These are phyloP conservation scores for Takashimella koratensis DNA, from an alignment of 1,284 basidiomycete genomes.

Conservation along the genomic window DNA sequence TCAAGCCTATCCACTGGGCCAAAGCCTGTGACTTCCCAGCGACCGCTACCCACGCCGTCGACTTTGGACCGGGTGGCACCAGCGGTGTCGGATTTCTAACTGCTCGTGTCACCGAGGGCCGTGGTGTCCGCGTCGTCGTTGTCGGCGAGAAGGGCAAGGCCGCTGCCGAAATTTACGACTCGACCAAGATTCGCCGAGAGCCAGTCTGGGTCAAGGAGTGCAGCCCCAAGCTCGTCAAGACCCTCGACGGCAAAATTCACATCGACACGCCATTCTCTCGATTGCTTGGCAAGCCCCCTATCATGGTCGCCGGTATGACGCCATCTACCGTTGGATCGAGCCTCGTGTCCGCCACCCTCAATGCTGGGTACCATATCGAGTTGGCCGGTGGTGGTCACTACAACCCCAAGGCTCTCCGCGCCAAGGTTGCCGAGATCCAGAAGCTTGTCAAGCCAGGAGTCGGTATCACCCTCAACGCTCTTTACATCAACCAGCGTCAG, in stretches of 20 bases:
- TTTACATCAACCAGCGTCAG: slow-evolving; percentile 98
- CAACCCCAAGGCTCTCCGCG: slow-evolving; percentile 78
- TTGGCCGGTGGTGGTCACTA: slow-evolving; percentile 98
- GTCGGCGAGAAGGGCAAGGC: slow-evolving; percentile 81
- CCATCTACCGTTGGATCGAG: slow-evolving; percentile 89
- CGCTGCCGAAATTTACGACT: slow-evolving; percentile 76
- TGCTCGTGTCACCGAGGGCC: slow-evolving; percentile 84
- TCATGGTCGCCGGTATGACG: slow-evolving; percentile 99
- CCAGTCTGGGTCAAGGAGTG: slow-evolving; percentile 89
- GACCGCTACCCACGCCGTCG: slow-evolving; percentile 87
- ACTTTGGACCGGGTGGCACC: slow-evolving; percentile 92
- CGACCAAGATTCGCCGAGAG: slow-evolving; percentile 66
- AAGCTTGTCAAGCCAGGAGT: slow-evolving; percentile 75
- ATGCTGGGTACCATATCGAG: slow-evolving; percentile 94
- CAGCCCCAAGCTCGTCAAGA: slow-evolving; percentile 79
- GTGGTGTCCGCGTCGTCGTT: slow-evolving; percentile 83
- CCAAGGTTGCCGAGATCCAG: slow-evolving; percentile 87
- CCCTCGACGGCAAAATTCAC: slow-evolving; percentile 82
- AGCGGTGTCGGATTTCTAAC: slow-evolving; percentile 92
- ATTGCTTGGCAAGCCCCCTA: slow-evolving; percentile 87
- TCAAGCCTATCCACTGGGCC: slow-evolving; percentile 85
- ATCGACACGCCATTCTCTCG: slow-evolving; percentile 96
- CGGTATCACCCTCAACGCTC: slow-evolving; percentile 87
- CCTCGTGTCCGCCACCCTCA: slow-evolving; percentile 85
- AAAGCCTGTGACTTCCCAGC: slow-evolving; percentile 84